phyloP scores from a whole-genome alignment of 2,329 filamentous ascomycete species.

The Trichophaea hybrida region DNA sequence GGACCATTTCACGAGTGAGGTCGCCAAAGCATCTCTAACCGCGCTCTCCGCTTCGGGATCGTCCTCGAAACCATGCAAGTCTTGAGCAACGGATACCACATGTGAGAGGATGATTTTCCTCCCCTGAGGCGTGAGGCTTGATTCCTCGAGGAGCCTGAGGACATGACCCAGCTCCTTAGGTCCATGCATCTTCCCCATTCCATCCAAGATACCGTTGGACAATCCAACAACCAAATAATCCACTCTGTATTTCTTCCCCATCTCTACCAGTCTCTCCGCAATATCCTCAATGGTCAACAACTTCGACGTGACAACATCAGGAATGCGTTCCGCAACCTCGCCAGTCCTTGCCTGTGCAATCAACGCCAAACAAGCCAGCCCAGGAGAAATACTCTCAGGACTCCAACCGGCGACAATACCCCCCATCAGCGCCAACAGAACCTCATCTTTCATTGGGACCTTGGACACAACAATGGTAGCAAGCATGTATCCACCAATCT shows the following conservation, averaged over 20 bases:
- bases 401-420: conserved; percentile 68
- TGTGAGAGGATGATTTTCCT: conserved; percentile 50
- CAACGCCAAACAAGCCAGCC: conserved; percentile 64
- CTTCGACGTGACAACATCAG: conserved; percentile 53
- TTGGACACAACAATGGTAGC: conserved; percentile 75
- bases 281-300: conserved; percentile 51
- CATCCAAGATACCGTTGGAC: conserved; percentile 43
- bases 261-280: conserved; percentile 43
- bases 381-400: conserved; percentile 54
- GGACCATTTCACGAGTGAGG: conserved; percentile 51
- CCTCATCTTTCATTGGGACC: conserved; percentile 59
- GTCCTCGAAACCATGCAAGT: conserved; percentile 36
- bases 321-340: conserved; percentile 45
- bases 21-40: conserved; percentile 49
- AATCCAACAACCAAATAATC: conserved; percentile 59
- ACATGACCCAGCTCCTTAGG: conserved; percentile 34
- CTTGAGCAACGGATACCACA: conserved; percentile 46
- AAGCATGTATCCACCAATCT: conserved; percentile 84
- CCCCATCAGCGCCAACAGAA: conserved; percentile 80
- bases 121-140: conserved; percentile 49
- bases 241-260: conserved; percentile 51
- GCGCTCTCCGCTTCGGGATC: conserved; percentile 41
- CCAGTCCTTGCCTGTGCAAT: conserved; percentile 55
- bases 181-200: conserved; percentile 30
- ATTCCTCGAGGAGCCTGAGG: conserved; percentile 45